phyloP scores from a whole-genome alignment of 148 eudicot genomes.

The Gaultheria prostrata region DNA sequence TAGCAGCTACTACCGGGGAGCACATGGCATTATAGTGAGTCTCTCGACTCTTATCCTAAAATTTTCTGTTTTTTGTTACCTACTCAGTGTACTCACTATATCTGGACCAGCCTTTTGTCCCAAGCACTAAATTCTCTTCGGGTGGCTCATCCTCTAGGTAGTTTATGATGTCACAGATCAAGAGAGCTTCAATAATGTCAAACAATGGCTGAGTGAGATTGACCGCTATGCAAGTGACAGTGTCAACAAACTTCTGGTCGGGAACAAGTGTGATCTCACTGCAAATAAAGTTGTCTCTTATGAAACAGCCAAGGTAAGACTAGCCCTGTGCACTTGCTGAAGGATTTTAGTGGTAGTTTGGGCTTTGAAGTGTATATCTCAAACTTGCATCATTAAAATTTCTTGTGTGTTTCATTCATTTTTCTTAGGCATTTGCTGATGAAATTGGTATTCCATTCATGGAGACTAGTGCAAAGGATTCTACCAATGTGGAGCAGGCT shows the following conservation, averaged over 20 bases:
- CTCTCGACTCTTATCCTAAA: not conserved
- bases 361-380: not conserved
- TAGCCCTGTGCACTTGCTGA: not conserved
- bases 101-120: not conserved
- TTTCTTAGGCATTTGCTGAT: slow-evolving; percentile 78
- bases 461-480: slow-evolving; percentile 94
- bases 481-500: slow-evolving; percentile 92
- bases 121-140: not conserved
- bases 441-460: slow-evolving; percentile 95
- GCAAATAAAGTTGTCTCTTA: slow-evolving; percentile 77
- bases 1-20: slow-evolving; percentile 50
- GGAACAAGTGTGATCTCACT: slow-evolving; percentile 82
- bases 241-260: slow-evolving; percentile 87
- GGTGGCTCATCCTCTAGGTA: slow-evolving; percentile 35
- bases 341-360: not conserved
- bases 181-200: slow-evolving; percentile 96
- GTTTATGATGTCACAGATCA: slow-evolving; percentile 90
- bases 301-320: slow-evolving; percentile 68
- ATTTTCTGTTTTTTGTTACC: not conserved
- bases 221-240: slow-evolving; percentile 80
- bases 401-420: not conserved
- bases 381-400: not conserved
- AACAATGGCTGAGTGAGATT: slow-evolving; percentile 87
- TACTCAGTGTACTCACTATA: not conserved
- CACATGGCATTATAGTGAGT: slow-evolving; percentile 49